Base-by-base conservation (phyloP, 495 filamentous ascomycete species). In the Friedmanniomyces endolithicus region DNA sequence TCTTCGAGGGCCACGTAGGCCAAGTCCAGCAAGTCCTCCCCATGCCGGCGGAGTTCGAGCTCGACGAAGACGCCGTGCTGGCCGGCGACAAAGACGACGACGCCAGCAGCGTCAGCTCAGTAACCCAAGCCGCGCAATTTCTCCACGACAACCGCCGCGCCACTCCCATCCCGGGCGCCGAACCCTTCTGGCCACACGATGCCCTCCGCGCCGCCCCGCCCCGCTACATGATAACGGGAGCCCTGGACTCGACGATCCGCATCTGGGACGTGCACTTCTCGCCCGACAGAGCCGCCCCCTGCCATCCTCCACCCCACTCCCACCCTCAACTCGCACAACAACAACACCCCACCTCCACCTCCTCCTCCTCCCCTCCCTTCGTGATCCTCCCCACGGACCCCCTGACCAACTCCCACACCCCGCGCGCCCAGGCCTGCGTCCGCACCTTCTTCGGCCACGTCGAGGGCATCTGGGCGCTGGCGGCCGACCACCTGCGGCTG, bases 361-460 rank as follows among this genome's bases (percentile, higher is more conserved):
- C n/a, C n/a, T n/a, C n/a, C n/a, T n/a, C n/a, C n/a, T n/a, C n/a
- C n/a, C n/a, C n/a, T n/a, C n/a, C n/a, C 46, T 52, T 56, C 33
- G 22, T 50, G 45, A 55, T 53, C 8, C 50, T 59, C 0, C 56
- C 60, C 48, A 59, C 56, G 19, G 56, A 63, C 50, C 57, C 60
- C 27, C 44, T 56, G 2, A 59, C 56, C 29, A 63, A 60, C 57
- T 56, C 52, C n/a, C 56, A 60, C 37, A 56, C 48, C 41, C 56
- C 60, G 4, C 56, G 57, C 78, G 40, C 88, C 82, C 6, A 89
- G 86, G 44, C 74, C 58, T 94, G 87, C 63, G 71, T 94, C 11
- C 86, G 86, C 50, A 96, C 88, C 3, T 90, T 95, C 70, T 99
- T 97, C 57, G 92, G 92, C 0, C 92, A 99, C 60, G 73, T 99